Percentiles rank a stretch among this genome's conserved stretches.
Evolutionary conservation across 306 rosid genomes (phyloP).

Genomic region (Sesbania bispinosa): DNA sequence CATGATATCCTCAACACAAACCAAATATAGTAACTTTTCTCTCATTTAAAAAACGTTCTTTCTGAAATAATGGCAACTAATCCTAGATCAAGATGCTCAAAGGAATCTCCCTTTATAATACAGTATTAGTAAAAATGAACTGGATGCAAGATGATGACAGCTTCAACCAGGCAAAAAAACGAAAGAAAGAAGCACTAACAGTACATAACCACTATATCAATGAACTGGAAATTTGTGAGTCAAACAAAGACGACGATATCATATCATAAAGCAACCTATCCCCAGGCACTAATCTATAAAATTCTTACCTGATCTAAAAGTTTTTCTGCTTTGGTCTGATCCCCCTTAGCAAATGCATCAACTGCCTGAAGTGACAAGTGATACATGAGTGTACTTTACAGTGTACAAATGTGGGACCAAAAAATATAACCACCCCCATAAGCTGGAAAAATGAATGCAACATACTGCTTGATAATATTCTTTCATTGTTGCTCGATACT

Average conservation of each 20-base stretch:
- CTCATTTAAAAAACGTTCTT: background rate
- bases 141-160: background rate
- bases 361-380: constrained; percentile 56
- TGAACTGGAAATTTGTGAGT: background rate
- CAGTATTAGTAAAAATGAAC: background rate
- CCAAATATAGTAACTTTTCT: background rate
- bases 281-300: constrained; percentile 4
- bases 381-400: constrained; percentile 29
- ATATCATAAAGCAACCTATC: constrained; percentile 9
- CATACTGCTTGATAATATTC: constrained; percentile 81
- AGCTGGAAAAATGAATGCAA: constrained; percentile 21
- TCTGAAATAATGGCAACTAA: constrained; percentile 5
- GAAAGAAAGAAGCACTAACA: background rate
- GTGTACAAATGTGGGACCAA: constrained; percentile 22
- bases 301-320: constrained; percentile 56
- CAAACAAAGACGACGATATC: background rate
- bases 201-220: background rate
- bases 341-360: constrained; percentile 61
- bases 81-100: background rate
- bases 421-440: constrained; percentile 9
- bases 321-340: constrained; percentile 51
- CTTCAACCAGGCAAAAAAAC: background rate
- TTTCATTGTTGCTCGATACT: constrained; percentile 56
- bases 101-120: background rate
- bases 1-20: background rate